Evolutionary conservation across 139 green algal species (phyloP), one percentile per base, ranked within the genome.

Genomic region (Volvox africanus): DNA sequence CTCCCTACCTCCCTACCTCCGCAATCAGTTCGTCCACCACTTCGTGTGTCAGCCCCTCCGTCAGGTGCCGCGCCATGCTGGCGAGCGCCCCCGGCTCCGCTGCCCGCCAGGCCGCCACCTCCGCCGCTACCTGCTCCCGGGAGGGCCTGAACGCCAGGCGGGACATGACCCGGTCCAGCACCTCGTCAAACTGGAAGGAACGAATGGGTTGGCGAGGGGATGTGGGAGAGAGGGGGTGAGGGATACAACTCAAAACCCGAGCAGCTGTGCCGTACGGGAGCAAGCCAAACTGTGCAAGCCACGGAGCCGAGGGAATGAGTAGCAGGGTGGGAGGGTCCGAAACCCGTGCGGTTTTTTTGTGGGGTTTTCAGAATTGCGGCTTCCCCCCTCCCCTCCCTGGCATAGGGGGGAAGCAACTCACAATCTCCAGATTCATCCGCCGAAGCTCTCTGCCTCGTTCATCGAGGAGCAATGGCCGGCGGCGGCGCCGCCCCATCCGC

Each of bases 21-120:
- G 85, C 89, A 12, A 95, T 93, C 36, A 94, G 44, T 35, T 94
- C 92, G 36, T 95, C 93, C 71, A 95, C 93, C 28, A 92, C 88
- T 82, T 95, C 93, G 33, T 88, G 81, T 50, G 92, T 82, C 24
- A 95, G 77, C 37, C 88, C 87, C 69, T 94, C 93, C 22, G 87
- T 92, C 50, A 94, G 12, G 67, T 95, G 93, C 13, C 93, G 89
- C 22, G 80, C 83, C 26, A 95, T 89, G 30, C 35, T 78, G 50
- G 65, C 44, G 65, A 95, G 86, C 20, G 92, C 93, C 30, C 21
- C 82, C 20, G 85, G 71, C 50, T 32, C 62, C 14, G 68, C 71
- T 6, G 88, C 91, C 37, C 88, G 91, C 93, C 93, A 95, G 65
- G 88, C 84, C 26, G 80, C 89, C 71, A 94, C 75, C 93, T 95